Evolutionary conservation across 495 filamentous ascomycete genomes (phyloP).

Genomic region (Rhypophila decipiens): DNA sequence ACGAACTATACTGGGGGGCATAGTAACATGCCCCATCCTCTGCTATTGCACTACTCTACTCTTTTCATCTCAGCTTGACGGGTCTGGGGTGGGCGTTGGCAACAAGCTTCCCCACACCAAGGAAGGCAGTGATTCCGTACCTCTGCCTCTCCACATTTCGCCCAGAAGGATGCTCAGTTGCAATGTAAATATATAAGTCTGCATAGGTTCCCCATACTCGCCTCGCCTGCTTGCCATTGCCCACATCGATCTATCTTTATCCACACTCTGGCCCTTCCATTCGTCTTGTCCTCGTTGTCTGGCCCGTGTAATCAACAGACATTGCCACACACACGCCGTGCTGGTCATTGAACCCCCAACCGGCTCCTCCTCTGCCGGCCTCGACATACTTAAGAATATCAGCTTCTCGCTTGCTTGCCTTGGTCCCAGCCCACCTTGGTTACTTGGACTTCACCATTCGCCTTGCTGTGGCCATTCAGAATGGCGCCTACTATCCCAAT

Average conservation of each 20-base stretch:
- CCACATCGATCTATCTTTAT: constrained; percentile 20
- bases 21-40: constrained; percentile 10
- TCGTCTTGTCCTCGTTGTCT: constrained; percentile 1
- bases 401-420: neutral
- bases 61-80: constrained; percentile 8
- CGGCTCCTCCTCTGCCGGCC: neutral
- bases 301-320: constrained; percentile 4
- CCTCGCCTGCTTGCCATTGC: constrained; percentile 23
- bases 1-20: constrained; percentile 18
- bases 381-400: constrained; percentile 8
- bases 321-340: constrained; percentile 10
- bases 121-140: constrained; percentile 11
- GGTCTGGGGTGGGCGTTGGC: constrained; percentile 2
- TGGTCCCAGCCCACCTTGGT: neutral
- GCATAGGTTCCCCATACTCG: constrained; percentile 23
- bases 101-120: constrained; percentile 23
- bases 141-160: constrained; percentile 24
- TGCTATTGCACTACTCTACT: constrained; percentile 12
- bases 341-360: constrained; percentile 1
- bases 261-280: constrained; percentile 9
- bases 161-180: constrained; percentile 23
- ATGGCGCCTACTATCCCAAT: constrained; percentile 45
- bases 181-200: constrained; percentile 33
- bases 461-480: constrained; percentile 9
- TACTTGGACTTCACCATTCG: neutral